Conservation (phyloP, 257 asterid genomes). For the Ilex asprella region DNA sequence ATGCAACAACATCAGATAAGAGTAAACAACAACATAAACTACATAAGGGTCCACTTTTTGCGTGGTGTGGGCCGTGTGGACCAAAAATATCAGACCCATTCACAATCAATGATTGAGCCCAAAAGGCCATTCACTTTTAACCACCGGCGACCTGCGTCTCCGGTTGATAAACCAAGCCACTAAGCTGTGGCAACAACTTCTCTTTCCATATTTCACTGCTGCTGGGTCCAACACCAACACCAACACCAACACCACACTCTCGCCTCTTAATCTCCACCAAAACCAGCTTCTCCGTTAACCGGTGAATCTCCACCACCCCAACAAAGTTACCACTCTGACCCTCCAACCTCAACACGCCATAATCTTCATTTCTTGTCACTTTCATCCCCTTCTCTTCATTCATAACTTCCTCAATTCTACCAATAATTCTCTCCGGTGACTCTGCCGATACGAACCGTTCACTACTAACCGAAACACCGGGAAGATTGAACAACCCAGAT, state of each 20-base stretch:
- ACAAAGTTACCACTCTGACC: conserved; percentile 6
- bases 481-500: conserved; percentile 18
- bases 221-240: not conserved
- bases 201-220: conserved; percentile 10
- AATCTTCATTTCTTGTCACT: conserved; percentile 6
- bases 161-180: conserved; percentile 6
- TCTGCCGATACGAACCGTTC: conserved; percentile 24
- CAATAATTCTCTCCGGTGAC: conserved; percentile 21
- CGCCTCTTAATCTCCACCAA: conserved; percentile 13
- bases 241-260: not conserved
- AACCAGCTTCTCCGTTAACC: conserved; percentile 21
- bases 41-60: too few species aligned
- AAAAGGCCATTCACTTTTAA: not conserved
- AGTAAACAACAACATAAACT: too few species aligned
- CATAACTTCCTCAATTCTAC: conserved; percentile 16
- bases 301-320: conserved; percentile 9
- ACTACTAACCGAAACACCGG: conserved; percentile 2
- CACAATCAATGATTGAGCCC: not conserved
- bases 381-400: conserved; percentile 18
- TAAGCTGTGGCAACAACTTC: conserved; percentile 15
- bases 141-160: conserved; percentile 3
- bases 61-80: too few species aligned
- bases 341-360: conserved; percentile 17
- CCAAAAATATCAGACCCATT: too few species aligned
- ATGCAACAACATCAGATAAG: too few species aligned